These are phyloP conservation scores for Tolypocladium tropicale DNA, from an alignment of 2,329 filamentous ascomycete genomes.

Conservation along the genomic window DNA sequence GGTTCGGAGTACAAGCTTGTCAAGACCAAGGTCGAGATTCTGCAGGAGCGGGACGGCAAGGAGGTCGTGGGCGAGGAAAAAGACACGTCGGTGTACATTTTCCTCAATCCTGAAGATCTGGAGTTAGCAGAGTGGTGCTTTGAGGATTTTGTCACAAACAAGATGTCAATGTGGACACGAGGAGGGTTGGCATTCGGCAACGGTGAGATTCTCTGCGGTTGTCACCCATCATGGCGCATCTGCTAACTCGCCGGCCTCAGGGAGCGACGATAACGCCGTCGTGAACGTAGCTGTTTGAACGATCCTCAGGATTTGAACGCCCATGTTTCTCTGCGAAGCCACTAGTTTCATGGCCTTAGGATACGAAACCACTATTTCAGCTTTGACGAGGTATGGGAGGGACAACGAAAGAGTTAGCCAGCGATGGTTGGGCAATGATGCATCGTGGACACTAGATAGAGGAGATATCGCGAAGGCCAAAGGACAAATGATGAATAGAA, in stretches of 20 bases:
- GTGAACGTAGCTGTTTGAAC: background rate
- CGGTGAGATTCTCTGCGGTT: slow-evolving; percentile 15
- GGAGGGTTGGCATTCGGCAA: slow-evolving; percentile 33
- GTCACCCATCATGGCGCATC: background rate
- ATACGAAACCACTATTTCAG: background rate
- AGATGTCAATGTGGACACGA: slow-evolving; percentile 47
- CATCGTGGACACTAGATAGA: background rate
- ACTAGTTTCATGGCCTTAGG: background rate
- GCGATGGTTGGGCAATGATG: background rate
- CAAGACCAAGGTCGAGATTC: slow-evolving; percentile 42
- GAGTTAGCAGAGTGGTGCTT: slow-evolving; percentile 82
- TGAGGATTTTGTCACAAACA: slow-evolving; percentile 69
- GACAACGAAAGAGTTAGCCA: background rate
- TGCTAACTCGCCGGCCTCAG: background rate
- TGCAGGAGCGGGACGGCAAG: slow-evolving; percentile 27
- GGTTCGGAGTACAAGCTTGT: slow-evolving; percentile 60
- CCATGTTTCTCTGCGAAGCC: too few species aligned
- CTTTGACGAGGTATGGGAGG: background rate
- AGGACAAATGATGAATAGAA: background rate
- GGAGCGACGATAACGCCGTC: background rate
- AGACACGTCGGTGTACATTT: slow-evolving; percentile 56
- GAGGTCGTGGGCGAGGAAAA: slow-evolving; percentile 34
- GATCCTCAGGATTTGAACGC: background rate
- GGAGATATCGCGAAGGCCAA: background rate
- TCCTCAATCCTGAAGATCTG: slow-evolving; percentile 37